Percentiles rank a stretch among this genome's conserved stretches.
phyloP scores from a whole-genome alignment of 2,329 filamentous ascomycete genomes.

The Talaromyces sp. region DNA sequence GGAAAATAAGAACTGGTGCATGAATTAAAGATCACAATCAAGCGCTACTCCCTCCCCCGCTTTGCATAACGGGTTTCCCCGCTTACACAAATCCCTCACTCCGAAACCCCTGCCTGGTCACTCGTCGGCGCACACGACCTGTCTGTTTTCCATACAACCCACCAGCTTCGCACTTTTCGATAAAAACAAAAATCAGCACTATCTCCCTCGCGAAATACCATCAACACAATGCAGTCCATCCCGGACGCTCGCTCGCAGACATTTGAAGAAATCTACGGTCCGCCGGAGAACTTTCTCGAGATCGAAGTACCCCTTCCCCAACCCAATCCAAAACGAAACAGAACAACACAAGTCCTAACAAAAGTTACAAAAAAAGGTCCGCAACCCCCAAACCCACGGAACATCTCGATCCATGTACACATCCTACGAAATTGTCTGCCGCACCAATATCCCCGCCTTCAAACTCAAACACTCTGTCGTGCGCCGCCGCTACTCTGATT shows the following conservation, averaged over 20 bases:
- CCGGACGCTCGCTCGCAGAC: conserved; percentile 76
- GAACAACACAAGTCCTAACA: neutral
- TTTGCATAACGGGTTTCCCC: neutral
- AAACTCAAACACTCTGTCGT: conserved; percentile 86
- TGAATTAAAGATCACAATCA: neutral
- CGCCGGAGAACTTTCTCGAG: conserved; percentile 97
- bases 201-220: neutral
- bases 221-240: conserved; percentile 53
- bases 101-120: neutral
- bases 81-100: neutral
- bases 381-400: conserved; percentile 88
- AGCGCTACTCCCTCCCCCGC: too few species aligned
- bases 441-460: conserved; percentile 98
- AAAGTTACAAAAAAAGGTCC: conserved; percentile 57
- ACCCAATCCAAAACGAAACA: neutral
- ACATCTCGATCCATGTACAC: conserved; percentile 96
- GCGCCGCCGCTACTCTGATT: conserved; percentile 91
- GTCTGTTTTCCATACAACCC: neutral
- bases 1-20: too few species aligned
- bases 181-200: neutral
- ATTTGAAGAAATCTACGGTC: conserved; percentile 98
- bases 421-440: conserved; percentile 95
- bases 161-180: neutral
- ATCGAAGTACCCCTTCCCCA: conserved; percentile 63
- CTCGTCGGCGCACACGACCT: neutral